Evolutionary conservation across 78 protist genomes (phyloP).

Genomic region (Fonticula alba): DNA sequence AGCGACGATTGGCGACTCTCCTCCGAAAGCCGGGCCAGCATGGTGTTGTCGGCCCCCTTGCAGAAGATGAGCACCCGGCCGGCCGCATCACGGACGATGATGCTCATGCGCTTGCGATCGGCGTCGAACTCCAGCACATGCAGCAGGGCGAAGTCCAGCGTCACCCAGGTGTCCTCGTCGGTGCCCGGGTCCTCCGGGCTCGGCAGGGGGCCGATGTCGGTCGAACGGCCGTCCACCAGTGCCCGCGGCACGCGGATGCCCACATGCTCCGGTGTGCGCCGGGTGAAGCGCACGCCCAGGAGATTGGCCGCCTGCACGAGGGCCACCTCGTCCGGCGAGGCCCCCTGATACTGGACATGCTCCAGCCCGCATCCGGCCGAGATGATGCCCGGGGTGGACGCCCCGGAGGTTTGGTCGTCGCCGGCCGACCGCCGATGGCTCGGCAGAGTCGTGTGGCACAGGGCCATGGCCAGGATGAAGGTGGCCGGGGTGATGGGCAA

Average conservation of each 20-base stretch:
- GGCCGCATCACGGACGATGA: slow-evolving; percentile 13
- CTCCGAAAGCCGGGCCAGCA: slow-evolving; percentile 1
- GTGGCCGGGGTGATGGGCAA: too few relatives aligned
- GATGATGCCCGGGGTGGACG: too few relatives aligned
- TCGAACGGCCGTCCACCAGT: too few relatives aligned
- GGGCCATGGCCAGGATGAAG: slow-evolving; percentile 20
- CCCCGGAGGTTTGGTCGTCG: too few relatives aligned
- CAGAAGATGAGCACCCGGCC: slow-evolving; percentile 15
- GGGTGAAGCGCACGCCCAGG: slow-evolving; percentile 39
- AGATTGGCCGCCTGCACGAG: slow-evolving; percentile 45
- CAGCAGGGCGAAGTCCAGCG: too few relatives aligned
- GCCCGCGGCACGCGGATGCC: slow-evolving; percentile 10
- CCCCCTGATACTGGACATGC: slow-evolving; percentile 22
- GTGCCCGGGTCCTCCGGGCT: too few relatives aligned
- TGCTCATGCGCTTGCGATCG: slow-evolving; percentile 54
- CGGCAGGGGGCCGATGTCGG: too few relatives aligned
- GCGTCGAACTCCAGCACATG: slow-evolving; percentile 34
- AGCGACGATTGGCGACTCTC: too few relatives aligned
- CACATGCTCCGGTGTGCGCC: slow-evolving; percentile 6
- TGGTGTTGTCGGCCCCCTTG: slow-evolving; percentile 71
- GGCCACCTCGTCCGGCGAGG: slow-evolving; percentile 80
- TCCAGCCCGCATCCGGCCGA: neutral
- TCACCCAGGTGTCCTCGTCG: slow-evolving; percentile 3
- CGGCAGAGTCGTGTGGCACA: slow-evolving; percentile 45
- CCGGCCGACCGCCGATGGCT: too few relatives aligned